Evolutionary conservation across 2,329 filamentous ascomycete genomes (phyloP).

Genomic region (Chaetoscypha palmicola): DNA sequence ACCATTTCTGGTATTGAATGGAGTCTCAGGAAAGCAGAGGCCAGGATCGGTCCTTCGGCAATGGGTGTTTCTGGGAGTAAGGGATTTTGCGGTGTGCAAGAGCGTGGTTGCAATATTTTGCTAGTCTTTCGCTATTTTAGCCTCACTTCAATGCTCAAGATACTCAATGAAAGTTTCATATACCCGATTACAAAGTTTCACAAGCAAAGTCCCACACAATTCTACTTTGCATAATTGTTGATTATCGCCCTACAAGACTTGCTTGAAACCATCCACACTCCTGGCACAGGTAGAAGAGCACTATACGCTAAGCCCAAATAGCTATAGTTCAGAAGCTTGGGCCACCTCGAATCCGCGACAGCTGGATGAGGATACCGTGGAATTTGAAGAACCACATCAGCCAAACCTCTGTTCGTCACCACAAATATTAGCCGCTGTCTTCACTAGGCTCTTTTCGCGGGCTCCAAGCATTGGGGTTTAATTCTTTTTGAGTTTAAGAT

Average conservation of each 20-base stretch:
- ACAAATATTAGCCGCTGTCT: too few species aligned
- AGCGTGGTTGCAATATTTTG: background rate
- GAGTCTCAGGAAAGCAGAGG: background rate
- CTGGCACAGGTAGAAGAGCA: too few species aligned
- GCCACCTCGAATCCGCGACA: conserved; percentile 7
- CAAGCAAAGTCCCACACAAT: too few species aligned
- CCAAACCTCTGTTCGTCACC: too few species aligned
- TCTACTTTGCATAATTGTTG: too few species aligned
- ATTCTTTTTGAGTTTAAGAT: background rate
- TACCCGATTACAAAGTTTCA: too few species aligned
- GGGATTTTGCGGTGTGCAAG: background rate
- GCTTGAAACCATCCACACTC: too few species aligned
- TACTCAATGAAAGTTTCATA: too few species aligned
- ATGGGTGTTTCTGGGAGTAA: background rate
- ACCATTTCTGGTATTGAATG: background rate
- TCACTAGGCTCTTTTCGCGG: too few species aligned
- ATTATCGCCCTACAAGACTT: too few species aligned
- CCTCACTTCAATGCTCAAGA: background rate
- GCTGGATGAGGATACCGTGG: conserved; percentile 22
- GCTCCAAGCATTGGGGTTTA: too few species aligned
- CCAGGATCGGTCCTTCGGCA: background rate
- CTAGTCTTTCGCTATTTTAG: background rate
- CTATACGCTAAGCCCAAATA: background rate
- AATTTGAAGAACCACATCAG: conserved; percentile 14
- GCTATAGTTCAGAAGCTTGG: conserved; percentile 6